A percentile compares a stretch with the other conserved stretches of the same genome.
These are phyloP conservation scores for Xylaria sp. DNA, from an alignment of 2,329 filamentous ascomycete genomes.

Conservation along the genomic window DNA sequence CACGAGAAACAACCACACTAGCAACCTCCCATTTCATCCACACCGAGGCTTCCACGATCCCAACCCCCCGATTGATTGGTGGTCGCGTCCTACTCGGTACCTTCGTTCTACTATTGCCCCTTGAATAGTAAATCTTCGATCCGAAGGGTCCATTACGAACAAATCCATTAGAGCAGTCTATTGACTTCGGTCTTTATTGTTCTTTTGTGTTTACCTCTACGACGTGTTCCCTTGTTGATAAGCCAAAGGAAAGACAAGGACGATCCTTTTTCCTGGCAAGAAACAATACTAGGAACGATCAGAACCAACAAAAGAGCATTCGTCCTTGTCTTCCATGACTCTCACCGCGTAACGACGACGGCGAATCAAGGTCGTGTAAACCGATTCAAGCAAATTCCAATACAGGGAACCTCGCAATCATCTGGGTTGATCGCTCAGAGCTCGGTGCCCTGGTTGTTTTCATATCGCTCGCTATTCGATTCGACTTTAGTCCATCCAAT, in stretches of 20 bases:
- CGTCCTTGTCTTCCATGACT: slow-evolving; percentile 30
- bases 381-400: slow-evolving; percentile 5
- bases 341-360: slow-evolving; percentile 25
- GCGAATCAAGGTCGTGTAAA: slow-evolving; percentile 30
- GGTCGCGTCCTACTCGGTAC: slow-evolving; percentile 12
- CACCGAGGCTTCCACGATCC: slow-evolving; percentile 1
- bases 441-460: background rate
- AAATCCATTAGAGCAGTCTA: background rate
- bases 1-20: slow-evolving; percentile 15
- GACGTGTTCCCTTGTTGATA: too few species aligned
- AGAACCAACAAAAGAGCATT: background rate
- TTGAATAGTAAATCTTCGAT: background rate
- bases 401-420: background rate
- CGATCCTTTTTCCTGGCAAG: too few species aligned
- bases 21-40: slow-evolving; percentile 7
- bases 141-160: slow-evolving; percentile 5
- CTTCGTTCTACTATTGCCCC: slow-evolving; percentile 5
- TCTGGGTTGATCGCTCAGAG: slow-evolving; percentile 5
- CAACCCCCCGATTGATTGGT: background rate
- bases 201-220: too few species aligned
- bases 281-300: background rate
- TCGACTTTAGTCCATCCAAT: slow-evolving; percentile 19
- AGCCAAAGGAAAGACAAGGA: too few species aligned
- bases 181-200: background rate
- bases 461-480: slow-evolving; percentile 14